These are phyloP conservation scores for Cinnamomum micranthum DNA, from an alignment of 164 flowering plant genomes.

Conservation along the genomic window DNA sequence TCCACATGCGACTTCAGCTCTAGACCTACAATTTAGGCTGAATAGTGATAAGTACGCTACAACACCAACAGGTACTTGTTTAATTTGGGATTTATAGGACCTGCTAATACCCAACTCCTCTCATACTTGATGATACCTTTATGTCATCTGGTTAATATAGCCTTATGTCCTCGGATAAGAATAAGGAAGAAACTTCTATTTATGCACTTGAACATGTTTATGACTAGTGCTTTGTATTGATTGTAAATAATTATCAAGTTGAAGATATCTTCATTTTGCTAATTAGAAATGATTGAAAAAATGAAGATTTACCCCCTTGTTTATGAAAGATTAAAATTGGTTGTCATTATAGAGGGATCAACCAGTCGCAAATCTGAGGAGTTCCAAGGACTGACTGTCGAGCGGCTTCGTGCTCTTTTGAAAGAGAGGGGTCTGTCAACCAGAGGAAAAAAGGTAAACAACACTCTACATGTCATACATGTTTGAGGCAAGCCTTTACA, in stretches of 20 bases:
- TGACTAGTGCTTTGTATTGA: background rate
- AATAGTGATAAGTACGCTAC: too few relatives aligned
- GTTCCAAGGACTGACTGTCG: slow-evolving; percentile 59
- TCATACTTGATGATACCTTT: too few relatives aligned
- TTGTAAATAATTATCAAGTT: background rate
- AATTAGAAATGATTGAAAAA: too few relatives aligned
- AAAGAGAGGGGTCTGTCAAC: slow-evolving; percentile 61
- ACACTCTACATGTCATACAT: background rate
- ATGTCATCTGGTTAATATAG: too few relatives aligned
- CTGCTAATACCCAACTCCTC: too few relatives aligned
- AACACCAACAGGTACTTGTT: too few relatives aligned
- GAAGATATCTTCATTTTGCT: background rate
- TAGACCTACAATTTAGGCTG: too few relatives aligned
- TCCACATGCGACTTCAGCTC: too few relatives aligned
- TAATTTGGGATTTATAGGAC: too few relatives aligned
- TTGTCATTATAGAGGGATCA: slow-evolving; percentile 45
- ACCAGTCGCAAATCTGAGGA: slow-evolving; percentile 33
- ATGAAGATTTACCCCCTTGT: background rate
- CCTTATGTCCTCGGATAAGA: background rate
- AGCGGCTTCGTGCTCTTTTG: slow-evolving; percentile 61
- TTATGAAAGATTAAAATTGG: slow-evolving; percentile 8
- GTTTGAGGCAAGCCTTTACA: background rate
- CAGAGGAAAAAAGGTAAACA: slow-evolving; percentile 73
- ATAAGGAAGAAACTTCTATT: background rate
- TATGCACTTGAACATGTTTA: background rate